Conservation (phyloP, 2,329 filamentous ascomycete species). For the Raffaelea arxii region DNA sequence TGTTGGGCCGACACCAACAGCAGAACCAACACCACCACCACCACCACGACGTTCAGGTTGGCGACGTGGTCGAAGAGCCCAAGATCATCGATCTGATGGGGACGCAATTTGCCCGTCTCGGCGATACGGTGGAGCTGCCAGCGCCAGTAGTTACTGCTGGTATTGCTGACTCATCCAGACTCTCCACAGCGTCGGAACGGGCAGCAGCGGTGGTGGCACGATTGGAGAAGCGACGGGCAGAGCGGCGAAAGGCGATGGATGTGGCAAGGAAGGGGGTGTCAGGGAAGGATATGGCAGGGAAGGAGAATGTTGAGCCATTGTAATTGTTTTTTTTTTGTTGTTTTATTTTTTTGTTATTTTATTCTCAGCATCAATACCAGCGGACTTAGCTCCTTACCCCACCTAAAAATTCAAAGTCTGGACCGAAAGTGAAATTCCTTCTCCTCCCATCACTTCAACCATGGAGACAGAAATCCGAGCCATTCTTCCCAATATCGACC, state of each 20-base stretch:
- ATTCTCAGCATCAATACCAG: not conserved
- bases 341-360: not conserved
- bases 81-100: conserved; percentile 36
- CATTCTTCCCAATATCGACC: conserved; percentile 79
- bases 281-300: no score
- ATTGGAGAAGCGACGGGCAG: conserved; percentile 42
- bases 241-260: conserved; percentile 25
- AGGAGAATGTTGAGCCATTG: conserved; percentile 41
- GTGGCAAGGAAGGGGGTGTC: conserved; percentile 24
- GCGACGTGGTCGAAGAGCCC: conserved; percentile 14
- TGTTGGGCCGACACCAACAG: no score
- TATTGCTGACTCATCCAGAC: conserved; percentile 21
- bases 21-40: not conserved
- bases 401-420: no score
- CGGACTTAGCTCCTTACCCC: not conserved
- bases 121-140: conserved; percentile 15
- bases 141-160: not conserved
- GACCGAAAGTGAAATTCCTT: no score
- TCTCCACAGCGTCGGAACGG: conserved; percentile 38
- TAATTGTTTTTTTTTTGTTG: conserved; percentile 2
- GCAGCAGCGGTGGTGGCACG: conserved; percentile 44
- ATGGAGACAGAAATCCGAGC: conserved; percentile 88
- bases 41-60: not conserved
- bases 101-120: conserved; percentile 35
- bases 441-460: no score